Base-by-base conservation (phyloP, 371 early-diverging fungal species). In the Parasitella parasitica region DNA sequence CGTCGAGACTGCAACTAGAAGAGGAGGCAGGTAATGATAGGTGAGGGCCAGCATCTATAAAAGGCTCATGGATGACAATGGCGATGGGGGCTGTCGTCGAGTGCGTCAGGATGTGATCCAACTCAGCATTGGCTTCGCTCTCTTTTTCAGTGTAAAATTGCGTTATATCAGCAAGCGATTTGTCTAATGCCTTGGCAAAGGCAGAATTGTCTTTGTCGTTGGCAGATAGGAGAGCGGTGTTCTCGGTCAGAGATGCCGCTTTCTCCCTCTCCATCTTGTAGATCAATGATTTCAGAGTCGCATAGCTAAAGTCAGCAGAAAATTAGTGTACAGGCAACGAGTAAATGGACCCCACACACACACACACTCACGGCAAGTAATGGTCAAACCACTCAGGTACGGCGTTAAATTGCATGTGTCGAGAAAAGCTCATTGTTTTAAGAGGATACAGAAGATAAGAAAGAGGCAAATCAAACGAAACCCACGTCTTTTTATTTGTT, bases 371-470 rank as follows among this genome's bases (percentile, higher is more conserved):
- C 80, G 85, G 85, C 41, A 91, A 38, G 63, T 90, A 91, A 67
- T 85, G 76, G 51, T 91, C 91, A 52, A 83, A 83, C 95, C 95
- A 95, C 18, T 52, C 52, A 20, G 52, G 28, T 32, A 52, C 52
- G 18, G 52, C 34, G 8, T 52, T 52, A 12, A 94, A 86, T 73
- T 90, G 88, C 36, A 95, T 82, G 26, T 87, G 85, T 73, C 89
- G 91, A 4, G 92, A 90, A 68, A 57, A 57, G 20, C 48, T 48
- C 57, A 57, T 57, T 24, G 12, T 27, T 8, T 32, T 32, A 32
- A 32, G 32, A 27, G 2, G 49, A 5, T 52, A 13, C 28, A 30
- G 11, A 55, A 57, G 8, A 46, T 11, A 20, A 46, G 39, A 57
- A 39, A 34, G 20, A 13, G 12, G 1, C n/a, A 55, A 38, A 39